phyloP scores from a whole-genome alignment of 257 asterid species.

The Cynanchum wilfordii region DNA sequence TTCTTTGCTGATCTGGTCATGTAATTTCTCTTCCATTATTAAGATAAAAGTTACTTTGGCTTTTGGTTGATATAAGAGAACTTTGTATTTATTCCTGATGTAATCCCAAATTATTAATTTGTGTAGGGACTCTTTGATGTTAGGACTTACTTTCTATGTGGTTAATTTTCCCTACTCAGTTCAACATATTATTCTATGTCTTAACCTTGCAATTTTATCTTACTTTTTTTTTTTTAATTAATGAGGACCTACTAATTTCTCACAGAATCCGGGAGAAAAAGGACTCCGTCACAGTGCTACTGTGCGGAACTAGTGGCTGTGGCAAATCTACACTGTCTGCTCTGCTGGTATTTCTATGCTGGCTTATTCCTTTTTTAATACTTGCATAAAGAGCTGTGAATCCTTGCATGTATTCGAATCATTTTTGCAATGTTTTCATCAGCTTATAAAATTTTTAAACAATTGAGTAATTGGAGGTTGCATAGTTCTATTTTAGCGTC shows the following conservation, averaged over 20 bases:
- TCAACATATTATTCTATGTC: not conserved
- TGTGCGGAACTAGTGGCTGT: conserved; percentile 99
- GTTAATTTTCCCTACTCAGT: not conserved
- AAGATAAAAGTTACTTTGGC: not conserved
- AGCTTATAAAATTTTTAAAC: not conserved
- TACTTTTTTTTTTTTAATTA: not conserved
- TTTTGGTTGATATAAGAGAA: not conserved
- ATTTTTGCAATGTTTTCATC: not conserved
- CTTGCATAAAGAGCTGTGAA: conserved; percentile 5
- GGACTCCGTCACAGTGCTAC: conserved; percentile 79
- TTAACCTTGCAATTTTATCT: not conserved
- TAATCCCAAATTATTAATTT: not conserved
- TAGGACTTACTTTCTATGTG: not conserved
- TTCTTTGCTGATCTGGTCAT: too few species aligned
- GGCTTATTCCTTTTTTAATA: conserved; percentile 7
- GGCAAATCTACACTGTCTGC: conserved; percentile 99
- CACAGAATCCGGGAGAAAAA: conserved; percentile 89
- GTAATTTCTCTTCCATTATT: too few species aligned
- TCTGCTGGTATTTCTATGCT: conserved; percentile 57
- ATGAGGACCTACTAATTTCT: conserved; percentile 13
- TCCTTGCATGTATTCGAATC: not conserved
- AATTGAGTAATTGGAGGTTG: not conserved
- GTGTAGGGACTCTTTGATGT: not conserved
- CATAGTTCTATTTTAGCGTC: not conserved
- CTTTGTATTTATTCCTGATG: not conserved